phyloP scores from a whole-genome alignment of 2,329 filamentous ascomycete genomes.

The Neobulgaria alba region DNA sequence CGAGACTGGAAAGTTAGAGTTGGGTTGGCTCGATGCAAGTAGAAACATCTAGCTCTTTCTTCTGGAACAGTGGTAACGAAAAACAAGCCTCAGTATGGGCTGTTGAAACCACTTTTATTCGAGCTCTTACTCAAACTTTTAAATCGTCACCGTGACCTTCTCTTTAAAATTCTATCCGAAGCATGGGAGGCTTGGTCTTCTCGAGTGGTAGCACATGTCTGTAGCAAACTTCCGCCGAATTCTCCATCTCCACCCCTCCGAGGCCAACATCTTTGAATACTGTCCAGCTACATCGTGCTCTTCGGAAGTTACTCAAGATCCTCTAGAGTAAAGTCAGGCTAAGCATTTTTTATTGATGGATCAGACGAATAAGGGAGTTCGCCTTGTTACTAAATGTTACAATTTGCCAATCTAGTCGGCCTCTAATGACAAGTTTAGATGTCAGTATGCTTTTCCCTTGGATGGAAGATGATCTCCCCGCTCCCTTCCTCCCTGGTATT shows the following conservation, averaged over 20 bases:
- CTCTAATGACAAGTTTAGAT: constrained; percentile 16
- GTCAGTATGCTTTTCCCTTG: too few relatives aligned
- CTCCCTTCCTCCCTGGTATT: too few relatives aligned
- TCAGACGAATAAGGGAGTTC: constrained; percentile 8
- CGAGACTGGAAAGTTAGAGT: constrained; percentile 8
- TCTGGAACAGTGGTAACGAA: constrained; percentile 35
- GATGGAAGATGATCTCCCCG: too few relatives aligned
- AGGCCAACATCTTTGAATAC: background rate
- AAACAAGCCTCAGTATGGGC: constrained; percentile 7
- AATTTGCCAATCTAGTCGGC: constrained; percentile 6
- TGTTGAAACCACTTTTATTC: constrained; percentile 5
- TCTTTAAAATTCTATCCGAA: background rate
- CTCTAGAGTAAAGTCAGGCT: constrained; percentile 6
- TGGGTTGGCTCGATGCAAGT: constrained; percentile 22
- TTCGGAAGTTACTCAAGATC: too few relatives aligned
- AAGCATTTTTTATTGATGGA: constrained; percentile 11
- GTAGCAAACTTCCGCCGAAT: background rate
- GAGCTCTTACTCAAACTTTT: constrained; percentile 1
- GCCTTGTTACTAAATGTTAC: constrained; percentile 1
- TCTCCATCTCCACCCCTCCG: background rate
- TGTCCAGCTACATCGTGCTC: too few relatives aligned
- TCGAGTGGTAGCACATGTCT: background rate
- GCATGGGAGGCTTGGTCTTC: background rate
- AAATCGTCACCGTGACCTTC: constrained; percentile 1
- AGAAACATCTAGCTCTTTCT: constrained; percentile 34